A percentile compares a stretch with the other conserved stretches of the same genome.
Conservation (phyloP, 2,329 filamentous ascomycete genomes). For the Phyllosticta ampelicida region DNA sequence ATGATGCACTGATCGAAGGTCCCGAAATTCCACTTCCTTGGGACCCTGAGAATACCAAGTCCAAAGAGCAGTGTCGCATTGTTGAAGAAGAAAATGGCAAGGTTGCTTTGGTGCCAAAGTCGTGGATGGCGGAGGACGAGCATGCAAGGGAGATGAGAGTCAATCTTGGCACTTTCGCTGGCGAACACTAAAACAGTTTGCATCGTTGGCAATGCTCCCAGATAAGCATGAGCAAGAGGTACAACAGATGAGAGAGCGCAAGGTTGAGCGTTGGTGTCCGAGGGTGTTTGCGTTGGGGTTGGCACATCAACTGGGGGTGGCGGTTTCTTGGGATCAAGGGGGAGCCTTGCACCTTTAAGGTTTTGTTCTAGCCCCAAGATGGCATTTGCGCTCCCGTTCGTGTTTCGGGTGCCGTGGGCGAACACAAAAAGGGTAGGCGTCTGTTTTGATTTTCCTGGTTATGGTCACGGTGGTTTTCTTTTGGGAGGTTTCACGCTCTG, state of each 20-base stretch:
- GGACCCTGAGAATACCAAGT: background rate
- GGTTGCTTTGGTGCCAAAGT: conserved; percentile 19
- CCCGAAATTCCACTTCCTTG: background rate
- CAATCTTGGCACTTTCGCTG: background rate
- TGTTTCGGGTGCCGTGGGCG: background rate
- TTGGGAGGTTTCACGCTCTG: background rate
- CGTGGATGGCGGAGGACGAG: conserved; percentile 13
- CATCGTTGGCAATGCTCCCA: conserved; percentile 21
- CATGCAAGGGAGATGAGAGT: background rate
- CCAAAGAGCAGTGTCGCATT: conserved; percentile 15
- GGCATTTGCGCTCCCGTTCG: background rate
- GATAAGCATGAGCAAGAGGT: conserved; percentile 14
- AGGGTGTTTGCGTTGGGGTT: background rate
- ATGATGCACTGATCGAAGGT: background rate
- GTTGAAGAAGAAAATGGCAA: conserved; percentile 13
- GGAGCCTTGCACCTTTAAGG: conserved; percentile 1
- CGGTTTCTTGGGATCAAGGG: background rate
- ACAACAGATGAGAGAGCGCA: no score
- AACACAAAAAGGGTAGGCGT: background rate
- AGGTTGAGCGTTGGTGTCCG: background rate
- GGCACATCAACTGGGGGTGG: background rate
- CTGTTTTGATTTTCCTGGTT: background rate
- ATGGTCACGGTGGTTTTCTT: background rate
- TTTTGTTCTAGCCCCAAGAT: background rate
- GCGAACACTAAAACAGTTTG: conserved; percentile 14